phyloP scores from a whole-genome alignment of 768 basidiomycete genomes.

The Serendipita indica region DNA sequence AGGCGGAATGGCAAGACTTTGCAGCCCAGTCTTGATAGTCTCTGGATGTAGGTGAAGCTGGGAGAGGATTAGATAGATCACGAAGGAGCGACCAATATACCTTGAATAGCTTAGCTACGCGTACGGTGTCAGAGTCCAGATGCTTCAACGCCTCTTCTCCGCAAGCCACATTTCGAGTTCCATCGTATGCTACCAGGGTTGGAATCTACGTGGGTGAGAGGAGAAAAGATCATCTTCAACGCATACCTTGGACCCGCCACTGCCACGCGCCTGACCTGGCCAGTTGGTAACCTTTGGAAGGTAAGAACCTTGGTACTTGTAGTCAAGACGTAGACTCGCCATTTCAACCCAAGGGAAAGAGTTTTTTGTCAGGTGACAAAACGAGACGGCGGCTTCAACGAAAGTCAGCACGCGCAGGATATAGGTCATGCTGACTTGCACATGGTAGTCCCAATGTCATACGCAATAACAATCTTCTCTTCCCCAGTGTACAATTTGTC shows the following conservation, averaged over 20 bases:
- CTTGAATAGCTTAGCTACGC: slow-evolving; percentile 6
- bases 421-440: background rate
- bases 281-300: slow-evolving; percentile 4
- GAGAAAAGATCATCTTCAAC: background rate
- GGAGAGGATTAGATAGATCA: background rate
- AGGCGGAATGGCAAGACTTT: background rate
- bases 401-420: too few species aligned
- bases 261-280: slow-evolving; percentile 1
- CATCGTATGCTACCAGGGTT: slow-evolving; percentile 1
- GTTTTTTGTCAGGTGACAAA: background rate
- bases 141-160: background rate
- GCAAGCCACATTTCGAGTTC: background rate
- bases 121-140: background rate
- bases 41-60: slow-evolving; percentile 4
- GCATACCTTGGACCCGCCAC: slow-evolving; percentile 1
- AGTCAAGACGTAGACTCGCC: background rate
- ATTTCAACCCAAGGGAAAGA: background rate
- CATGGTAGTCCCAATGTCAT: background rate
- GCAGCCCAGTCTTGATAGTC: background rate
- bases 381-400: slow-evolving; percentile 10
- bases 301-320: too few species aligned
- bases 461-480: slow-evolving; percentile 1
- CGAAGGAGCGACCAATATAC: background rate
- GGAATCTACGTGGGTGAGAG: background rate
- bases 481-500: background rate